These are phyloP conservation scores for Exophiala dermatitidis DNA, from an alignment of 2,329 filamentous ascomycete species.

Conservation along the genomic window DNA sequence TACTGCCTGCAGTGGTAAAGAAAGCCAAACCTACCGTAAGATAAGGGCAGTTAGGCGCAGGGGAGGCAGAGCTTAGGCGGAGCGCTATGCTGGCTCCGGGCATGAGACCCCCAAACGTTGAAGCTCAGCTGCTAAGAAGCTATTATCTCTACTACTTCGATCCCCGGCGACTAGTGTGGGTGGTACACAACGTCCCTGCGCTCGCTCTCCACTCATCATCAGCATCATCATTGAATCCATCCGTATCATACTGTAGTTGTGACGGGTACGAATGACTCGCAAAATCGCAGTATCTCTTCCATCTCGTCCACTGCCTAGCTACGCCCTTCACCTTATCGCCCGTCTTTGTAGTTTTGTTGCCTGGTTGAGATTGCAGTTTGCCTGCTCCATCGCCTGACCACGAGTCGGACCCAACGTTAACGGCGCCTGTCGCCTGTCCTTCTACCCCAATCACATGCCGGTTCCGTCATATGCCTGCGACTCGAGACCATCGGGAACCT, in stretches of 20 bases:
- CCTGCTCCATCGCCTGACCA: background rate
- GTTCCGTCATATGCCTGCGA: constrained; percentile 25
- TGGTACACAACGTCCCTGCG: no score
- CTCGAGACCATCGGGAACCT: constrained; percentile 14
- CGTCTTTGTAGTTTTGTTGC: background rate
- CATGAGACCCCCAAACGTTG: no score
- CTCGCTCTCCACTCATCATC: background rate
- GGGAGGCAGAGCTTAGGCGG: no score
- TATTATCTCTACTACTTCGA: no score
- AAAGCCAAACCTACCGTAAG: no score
- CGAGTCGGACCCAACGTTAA: background rate
- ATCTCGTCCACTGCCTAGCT: background rate
- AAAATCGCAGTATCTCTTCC: background rate
- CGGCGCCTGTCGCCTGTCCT: background rate
- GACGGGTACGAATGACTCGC: background rate
- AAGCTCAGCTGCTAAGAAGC: no score
- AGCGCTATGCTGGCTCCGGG: no score
- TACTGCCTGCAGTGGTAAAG: no score
- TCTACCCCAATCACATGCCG: constrained; percentile 20
- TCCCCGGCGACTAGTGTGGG: no score
- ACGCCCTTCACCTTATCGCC: background rate
- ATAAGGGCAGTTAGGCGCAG: no score
- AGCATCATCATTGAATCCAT: background rate
- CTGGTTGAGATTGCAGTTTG: background rate
- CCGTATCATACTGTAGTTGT: background rate